Evolutionary conservation across 305 asterid species (phyloP).

Genomic region (Ajuga reptans): DNA sequence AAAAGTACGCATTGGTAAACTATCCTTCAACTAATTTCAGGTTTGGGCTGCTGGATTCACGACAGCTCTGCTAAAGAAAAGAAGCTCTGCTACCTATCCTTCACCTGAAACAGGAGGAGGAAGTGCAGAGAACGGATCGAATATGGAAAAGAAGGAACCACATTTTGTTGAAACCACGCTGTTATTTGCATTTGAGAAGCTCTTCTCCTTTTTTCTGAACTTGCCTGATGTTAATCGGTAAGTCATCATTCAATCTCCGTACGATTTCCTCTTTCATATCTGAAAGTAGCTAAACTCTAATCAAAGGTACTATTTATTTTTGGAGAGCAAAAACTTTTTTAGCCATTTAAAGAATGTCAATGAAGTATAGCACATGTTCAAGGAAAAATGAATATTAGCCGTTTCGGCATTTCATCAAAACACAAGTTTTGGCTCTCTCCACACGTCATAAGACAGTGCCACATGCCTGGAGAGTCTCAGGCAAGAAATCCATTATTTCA

Average conservation of each 20-base stretch:
- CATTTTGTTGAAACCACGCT: conserved; percentile 39
- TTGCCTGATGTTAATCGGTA: conserved; percentile 54
- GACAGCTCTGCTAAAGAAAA: conserved; percentile 68
- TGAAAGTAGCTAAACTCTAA: not conserved
- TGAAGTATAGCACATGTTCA: not conserved
- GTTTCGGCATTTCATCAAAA: not conserved
- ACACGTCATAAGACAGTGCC: not conserved
- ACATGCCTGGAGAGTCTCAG: not conserved
- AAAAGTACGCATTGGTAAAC: not conserved
- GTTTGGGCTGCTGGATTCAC: conserved; percentile 98
- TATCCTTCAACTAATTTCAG: conserved; percentile 29
- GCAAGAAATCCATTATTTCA: no score
- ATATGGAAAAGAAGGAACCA: conserved; percentile 34
- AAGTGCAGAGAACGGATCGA: conserved; percentile 25
- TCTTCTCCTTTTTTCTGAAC: conserved; percentile 54
- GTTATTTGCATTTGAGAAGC: conserved; percentile 52
- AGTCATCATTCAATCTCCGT: conserved; percentile 20
- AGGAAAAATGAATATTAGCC: not conserved
- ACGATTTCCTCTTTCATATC: not conserved
- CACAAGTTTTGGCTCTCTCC: not conserved
- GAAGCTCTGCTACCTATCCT: conserved; percentile 46
- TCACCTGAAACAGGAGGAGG: conserved; percentile 31
- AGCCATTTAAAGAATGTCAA: not conserved
- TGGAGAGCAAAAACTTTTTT: not conserved
- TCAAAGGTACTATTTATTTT: not conserved